Evolutionary conservation across 2,329 filamentous ascomycete species (phyloP).

Genomic region (Verticillium nonalfalfae): DNA sequence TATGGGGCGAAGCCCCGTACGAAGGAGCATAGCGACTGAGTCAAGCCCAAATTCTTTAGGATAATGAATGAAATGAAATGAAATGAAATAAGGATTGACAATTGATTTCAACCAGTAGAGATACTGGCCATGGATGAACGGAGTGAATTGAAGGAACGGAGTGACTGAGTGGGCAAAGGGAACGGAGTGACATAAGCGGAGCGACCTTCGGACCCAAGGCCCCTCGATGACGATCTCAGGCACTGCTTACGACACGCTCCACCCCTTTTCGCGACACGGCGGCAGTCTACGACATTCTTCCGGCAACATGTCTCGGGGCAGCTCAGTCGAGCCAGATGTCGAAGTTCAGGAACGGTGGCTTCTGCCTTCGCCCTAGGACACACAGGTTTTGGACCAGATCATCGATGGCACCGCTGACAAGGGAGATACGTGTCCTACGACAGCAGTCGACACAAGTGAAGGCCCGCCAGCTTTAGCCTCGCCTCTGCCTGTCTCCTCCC

Average conservation of each 20-base stretch:
- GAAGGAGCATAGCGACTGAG: too few species aligned
- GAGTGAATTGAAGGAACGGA: too few species aligned
- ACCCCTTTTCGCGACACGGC: neutral
- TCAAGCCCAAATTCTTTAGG: too few species aligned
- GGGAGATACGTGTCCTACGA: neutral
- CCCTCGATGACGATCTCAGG: neutral
- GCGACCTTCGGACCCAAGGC: neutral
- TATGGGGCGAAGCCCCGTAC: too few species aligned
- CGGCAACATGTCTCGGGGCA: neutral
- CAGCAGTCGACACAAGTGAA: neutral
- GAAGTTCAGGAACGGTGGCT: neutral
- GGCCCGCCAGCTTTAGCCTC: neutral
- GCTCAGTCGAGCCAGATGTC: neutral
- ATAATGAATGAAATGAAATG: too few species aligned
- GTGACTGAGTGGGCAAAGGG: too few species aligned
- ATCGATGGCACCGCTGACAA: neutral
- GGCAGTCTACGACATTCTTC: neutral
- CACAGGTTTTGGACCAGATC: neutral
- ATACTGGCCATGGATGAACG: too few species aligned
- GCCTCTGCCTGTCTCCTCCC: neutral
- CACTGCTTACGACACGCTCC: neutral
- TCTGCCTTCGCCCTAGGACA: neutral
- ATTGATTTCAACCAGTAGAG: too few species aligned
- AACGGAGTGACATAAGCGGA: too few species aligned
- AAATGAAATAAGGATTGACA: too few species aligned